These are phyloP conservation scores for Silene vulgaris DNA, from an alignment of 179 eudicot species.

Conservation along the genomic window DNA sequence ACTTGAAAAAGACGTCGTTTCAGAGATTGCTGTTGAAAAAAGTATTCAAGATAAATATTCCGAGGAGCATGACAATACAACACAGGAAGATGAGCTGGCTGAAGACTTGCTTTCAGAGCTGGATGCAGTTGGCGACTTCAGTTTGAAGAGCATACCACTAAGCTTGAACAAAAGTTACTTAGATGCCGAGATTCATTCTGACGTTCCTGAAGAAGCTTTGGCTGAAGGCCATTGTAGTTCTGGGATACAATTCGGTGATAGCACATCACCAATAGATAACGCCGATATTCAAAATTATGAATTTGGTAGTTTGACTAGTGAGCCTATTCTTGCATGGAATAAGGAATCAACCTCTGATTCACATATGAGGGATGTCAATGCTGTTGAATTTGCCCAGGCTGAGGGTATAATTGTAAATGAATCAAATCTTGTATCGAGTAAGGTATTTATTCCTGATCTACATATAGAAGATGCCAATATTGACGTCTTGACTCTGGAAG, in stretches of 20 bases:
- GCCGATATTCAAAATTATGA: constrained; percentile 24
- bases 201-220: constrained; percentile 17
- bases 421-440: constrained; percentile 12
- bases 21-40: constrained; percentile 19
- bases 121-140: constrained; percentile 74
- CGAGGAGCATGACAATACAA: constrained; percentile 17
- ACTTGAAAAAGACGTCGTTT: constrained; percentile 20
- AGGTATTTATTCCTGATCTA: constrained; percentile 24
- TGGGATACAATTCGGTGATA: constrained; percentile 29
- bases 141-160: constrained; percentile 32
- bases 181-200: constrained; percentile 20
- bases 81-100: constrained; percentile 45
- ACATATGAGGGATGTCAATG: constrained; percentile 18
- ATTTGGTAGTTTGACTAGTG: constrained; percentile 20
- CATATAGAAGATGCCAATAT: constrained; percentile 15
- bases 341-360: constrained; percentile 27
- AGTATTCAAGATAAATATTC: constrained; percentile 20
- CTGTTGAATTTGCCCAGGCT: constrained; percentile 21
- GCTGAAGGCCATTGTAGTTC: constrained; percentile 18
- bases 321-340: constrained; percentile 14
- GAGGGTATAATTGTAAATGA: constrained; percentile 2
- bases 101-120: constrained; percentile 62
- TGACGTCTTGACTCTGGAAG: constrained; percentile 32
- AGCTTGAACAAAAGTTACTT: constrained; percentile 24
- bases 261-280: constrained; percentile 21